Evolutionary conservation across 306 rosid genomes (phyloP).

Genomic region (Parietaria judaica): DNA sequence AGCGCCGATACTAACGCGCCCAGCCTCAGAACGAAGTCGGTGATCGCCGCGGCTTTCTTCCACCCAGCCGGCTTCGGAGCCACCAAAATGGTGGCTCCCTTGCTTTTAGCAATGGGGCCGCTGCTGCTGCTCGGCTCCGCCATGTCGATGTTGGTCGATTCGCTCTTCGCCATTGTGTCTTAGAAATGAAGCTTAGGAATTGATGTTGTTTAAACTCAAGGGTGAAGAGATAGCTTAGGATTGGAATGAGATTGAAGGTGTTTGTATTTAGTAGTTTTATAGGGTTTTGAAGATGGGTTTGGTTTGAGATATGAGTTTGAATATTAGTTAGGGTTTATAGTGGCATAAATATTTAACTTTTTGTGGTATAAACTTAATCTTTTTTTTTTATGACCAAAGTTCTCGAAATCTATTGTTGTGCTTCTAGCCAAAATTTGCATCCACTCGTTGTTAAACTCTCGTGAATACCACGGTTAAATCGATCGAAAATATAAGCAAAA

Average conservation of each 20-base stretch:
- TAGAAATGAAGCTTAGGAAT: neutral
- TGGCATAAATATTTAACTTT: neutral
- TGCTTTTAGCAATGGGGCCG: slow-evolving; percentile 26
- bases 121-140: slow-evolving; percentile 34
- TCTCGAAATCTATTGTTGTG: too few relatives aligned
- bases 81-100: slow-evolving; percentile 20
- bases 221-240: neutral
- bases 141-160: slow-evolving; percentile 44
- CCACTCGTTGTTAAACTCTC: too few relatives aligned
- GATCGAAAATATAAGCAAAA: too few relatives aligned
- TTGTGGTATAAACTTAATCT: too few relatives aligned
- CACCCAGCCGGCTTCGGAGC: slow-evolving; percentile 27
- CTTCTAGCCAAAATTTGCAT: too few relatives aligned
- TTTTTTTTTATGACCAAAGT: too few relatives aligned
- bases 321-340: slow-evolving; percentile 4
- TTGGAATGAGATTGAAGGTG: slow-evolving; percentile 12
- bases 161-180: slow-evolving; percentile 40
- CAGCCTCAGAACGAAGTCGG: slow-evolving; percentile 67
- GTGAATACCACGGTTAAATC: too few relatives aligned
- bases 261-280: slow-evolving; percentile 1
- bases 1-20: slow-evolving; percentile 56
- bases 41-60: slow-evolving; percentile 54
- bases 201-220: slow-evolving; percentile 7
- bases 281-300: slow-evolving; percentile 3
- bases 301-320: neutral